Evolutionary conservation across 2,329 filamentous ascomycete species (phyloP).

Genomic region (Ascochyta fabae): DNA sequence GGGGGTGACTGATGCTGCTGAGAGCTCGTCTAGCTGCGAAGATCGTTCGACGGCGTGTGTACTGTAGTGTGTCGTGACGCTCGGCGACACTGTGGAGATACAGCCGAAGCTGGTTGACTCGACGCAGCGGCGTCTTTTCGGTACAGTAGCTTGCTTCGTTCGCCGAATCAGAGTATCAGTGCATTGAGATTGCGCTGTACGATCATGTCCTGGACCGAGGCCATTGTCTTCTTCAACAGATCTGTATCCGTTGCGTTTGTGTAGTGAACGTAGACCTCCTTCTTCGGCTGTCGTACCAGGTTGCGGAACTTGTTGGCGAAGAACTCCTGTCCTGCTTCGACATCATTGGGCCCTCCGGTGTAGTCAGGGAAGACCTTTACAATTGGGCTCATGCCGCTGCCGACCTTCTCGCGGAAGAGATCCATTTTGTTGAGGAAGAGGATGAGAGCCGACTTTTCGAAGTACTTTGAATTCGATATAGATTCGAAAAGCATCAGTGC

Average conservation of each 20-base stretch:
- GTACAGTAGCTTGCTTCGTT: background rate
- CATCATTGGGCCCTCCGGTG: constrained; percentile 52
- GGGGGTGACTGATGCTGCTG: constrained; percentile 2
- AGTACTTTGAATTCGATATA: constrained; percentile 60
- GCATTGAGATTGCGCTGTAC: constrained; percentile 60
- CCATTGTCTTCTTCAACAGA: constrained; percentile 64
- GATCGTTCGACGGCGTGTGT: background rate
- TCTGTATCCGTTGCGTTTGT: constrained; percentile 61
- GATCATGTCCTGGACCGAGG: constrained; percentile 61
- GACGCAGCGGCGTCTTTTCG: background rate
- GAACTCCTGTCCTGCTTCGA: constrained; percentile 57
- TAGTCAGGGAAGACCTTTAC: constrained; percentile 59
- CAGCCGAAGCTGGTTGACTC: background rate
- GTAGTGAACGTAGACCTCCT: constrained; percentile 60
- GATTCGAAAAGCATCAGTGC: constrained; percentile 61
- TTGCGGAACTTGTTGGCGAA: constrained; percentile 60
- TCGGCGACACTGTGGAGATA: background rate
- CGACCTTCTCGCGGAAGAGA: constrained; percentile 59
- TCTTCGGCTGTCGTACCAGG: constrained; percentile 57
- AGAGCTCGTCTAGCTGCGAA: background rate
- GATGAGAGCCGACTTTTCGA: constrained; percentile 59
- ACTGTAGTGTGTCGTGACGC: background rate
- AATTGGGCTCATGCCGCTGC: constrained; percentile 55
- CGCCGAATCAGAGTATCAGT: constrained; percentile 50
- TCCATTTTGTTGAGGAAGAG: constrained; percentile 63